Evolutionary conservation across 352 stramenopile species (phyloP).

Genomic region (Globisporangium apiculatum): DNA sequence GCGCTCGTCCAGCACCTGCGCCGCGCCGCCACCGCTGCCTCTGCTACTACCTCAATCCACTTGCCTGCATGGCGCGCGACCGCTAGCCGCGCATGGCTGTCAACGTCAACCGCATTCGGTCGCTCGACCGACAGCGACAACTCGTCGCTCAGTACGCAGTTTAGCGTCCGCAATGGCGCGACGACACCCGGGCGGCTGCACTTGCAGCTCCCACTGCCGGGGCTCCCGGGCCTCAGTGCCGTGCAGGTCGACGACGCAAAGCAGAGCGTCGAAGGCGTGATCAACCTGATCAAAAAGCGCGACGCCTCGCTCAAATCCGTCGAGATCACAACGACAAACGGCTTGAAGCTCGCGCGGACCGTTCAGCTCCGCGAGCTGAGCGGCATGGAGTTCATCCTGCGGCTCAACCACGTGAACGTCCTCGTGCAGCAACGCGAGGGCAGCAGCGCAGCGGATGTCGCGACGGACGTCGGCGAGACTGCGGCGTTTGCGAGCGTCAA

Average conservation of each 20-base stretch:
- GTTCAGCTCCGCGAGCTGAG: constrained; percentile 56
- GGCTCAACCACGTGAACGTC: constrained; percentile 61
- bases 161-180: constrained; percentile 44
- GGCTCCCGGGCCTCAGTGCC: constrained; percentile 38
- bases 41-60: not conserved
- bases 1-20: constrained; percentile 11
- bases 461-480: constrained; percentile 27
- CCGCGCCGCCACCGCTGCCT: not conserved
- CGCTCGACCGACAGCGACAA: not conserved
- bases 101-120: not conserved
- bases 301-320: constrained; percentile 58
- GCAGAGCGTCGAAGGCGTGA: constrained; percentile 41
- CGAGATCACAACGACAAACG: constrained; percentile 56
- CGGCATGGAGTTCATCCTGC: constrained; percentile 59
- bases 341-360: constrained; percentile 58
- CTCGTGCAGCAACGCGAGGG: constrained; percentile 40
- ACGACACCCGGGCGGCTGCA: constrained; percentile 30
- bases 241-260: constrained; percentile 31
- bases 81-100: not conserved
- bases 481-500: constrained; percentile 64
- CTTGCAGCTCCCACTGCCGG: constrained; percentile 56
- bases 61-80: not conserved
- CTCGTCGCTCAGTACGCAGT: constrained; percentile 19
- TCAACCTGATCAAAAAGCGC: constrained; percentile 39
- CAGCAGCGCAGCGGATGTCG: constrained; percentile 24